Base-by-base conservation (phyloP, 2,329 filamentous ascomycete species). In the Penicillium sp. region DNA sequence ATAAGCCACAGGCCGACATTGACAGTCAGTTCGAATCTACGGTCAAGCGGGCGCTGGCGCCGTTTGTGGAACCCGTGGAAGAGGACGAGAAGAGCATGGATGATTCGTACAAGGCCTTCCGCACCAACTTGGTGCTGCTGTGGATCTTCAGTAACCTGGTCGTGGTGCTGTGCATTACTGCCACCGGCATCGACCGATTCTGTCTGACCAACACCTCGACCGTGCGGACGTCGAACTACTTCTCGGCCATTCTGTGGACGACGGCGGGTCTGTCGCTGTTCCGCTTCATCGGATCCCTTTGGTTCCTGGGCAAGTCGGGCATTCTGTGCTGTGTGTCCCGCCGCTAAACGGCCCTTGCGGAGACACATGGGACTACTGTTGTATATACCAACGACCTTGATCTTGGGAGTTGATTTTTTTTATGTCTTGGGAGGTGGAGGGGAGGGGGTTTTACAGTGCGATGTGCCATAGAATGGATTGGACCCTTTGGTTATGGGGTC, bases 51-150 rank as follows among this genome's bases (percentile, higher is more conserved):
- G 93, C 93, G 40, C 79, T 97, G 55, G 86, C 87, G 56, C 91
- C 91, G 4, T 96, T 85, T 75, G 84, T 90, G 58, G 81, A 89
- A 49, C 86, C 83, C 6, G 83, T 85, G 52, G 89, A 95, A 72
- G 75, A 84, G 29, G 89, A 92, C 65, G 85, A 86, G 72, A 93
- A 91, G 78, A 90, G 90, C 17, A 83, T 97, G 48, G 92, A 97
- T 66, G 93, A 97, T 72, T 95, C 90, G 26, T 97, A 97, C 85
- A 97, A 97, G 81, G 91, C 90, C 78, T 97, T 97, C 91, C 84
- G 93, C 80, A 97, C 93, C 20, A 91, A 91, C 69, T 81, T 97
- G 61, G 90, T 97, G 52, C 87, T 92, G 24, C 80, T 85, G 5
- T 97, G 93, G 93, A 86, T 97, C 62, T 96, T 97, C 76, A 92